Evolutionary conservation across 306 rosid genomes (phyloP).

Genomic region (Gastrolobium bilobum): DNA sequence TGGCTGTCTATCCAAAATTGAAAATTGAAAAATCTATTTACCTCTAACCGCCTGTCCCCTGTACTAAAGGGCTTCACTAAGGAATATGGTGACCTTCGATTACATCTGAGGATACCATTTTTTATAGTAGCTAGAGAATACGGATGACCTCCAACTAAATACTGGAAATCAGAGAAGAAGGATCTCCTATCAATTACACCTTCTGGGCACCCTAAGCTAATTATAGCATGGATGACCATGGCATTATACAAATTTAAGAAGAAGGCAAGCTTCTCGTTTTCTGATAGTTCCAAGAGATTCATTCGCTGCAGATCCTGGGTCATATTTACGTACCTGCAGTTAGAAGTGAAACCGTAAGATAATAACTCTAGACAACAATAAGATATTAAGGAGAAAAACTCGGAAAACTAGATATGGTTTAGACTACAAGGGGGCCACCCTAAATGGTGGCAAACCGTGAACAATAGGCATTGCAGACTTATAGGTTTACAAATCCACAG

Average conservation of each 20-base stretch:
- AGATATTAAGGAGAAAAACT: not conserved
- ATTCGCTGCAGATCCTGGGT: constrained; percentile 81
- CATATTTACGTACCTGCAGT: constrained; percentile 81
- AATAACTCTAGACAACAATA: not conserved
- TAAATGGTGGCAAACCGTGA: not conserved
- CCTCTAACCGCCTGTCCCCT: constrained; percentile 82
- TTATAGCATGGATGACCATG: constrained; percentile 90
- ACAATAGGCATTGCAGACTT: constrained; percentile 13
- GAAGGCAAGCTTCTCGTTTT: constrained; percentile 79
- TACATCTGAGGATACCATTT: constrained; percentile 88
- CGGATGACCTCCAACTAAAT: constrained; percentile 84
- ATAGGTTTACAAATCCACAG: not conserved
- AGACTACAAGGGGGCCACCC: not conserved
- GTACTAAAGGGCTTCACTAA: constrained; percentile 73
- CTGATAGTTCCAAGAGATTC: constrained; percentile 70
- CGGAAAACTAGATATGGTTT: not conserved
- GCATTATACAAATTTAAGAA: constrained; percentile 95
- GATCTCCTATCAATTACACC: constrained; percentile 82
- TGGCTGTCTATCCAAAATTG: not conserved
- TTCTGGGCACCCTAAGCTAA: constrained; percentile 75
- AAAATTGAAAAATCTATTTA: constrained; percentile 44
- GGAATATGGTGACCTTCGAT: constrained; percentile 84
- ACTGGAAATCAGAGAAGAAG: constrained; percentile 79
- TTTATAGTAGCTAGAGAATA: constrained; percentile 71
- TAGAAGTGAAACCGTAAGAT: constrained; percentile 13